A percentile compares a stretch with the other conserved stretches of the same genome.
Evolutionary conservation across 768 basidiomycete species (phyloP).

Genomic region (Leucosporidium creatinivorum): DNA sequence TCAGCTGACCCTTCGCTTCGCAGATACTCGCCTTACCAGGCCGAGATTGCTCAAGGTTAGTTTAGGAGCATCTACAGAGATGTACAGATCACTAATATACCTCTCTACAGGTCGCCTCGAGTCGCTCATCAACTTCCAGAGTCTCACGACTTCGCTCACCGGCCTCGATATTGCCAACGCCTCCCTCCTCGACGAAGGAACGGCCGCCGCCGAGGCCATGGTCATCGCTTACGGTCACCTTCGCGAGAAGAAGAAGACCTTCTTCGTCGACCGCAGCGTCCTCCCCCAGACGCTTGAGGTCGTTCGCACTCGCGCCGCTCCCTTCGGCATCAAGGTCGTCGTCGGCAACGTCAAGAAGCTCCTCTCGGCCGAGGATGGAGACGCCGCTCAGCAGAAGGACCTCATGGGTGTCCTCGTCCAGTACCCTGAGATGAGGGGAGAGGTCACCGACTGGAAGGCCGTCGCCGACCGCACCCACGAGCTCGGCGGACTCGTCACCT

Average conservation of each 20-base stretch:
- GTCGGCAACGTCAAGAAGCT: slow-evolving; percentile 48
- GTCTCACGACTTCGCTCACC: slow-evolving; percentile 89
- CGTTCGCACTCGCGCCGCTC: slow-evolving; percentile 79
- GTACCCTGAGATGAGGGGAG: slow-evolving; percentile 86
- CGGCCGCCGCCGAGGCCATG: slow-evolving; percentile 51
- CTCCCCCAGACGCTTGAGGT: slow-evolving; percentile 85
- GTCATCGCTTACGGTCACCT: slow-evolving; percentile 71
- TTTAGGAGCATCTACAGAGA: neutral
- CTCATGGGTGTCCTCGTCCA: slow-evolving; percentile 84
- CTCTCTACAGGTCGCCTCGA: slow-evolving; percentile 72
- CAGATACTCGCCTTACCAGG: slow-evolving; percentile 42
- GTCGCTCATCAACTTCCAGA: slow-evolving; percentile 92
- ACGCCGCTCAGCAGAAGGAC: slow-evolving; percentile 47
- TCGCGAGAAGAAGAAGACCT: slow-evolving; percentile 66
- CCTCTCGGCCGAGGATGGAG: slow-evolving; percentile 20
- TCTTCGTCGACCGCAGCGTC: slow-evolving; percentile 76
- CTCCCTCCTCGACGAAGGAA: slow-evolving; percentile 75
- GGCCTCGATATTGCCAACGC: slow-evolving; percentile 94
- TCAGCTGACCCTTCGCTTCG: too few relatives aligned
- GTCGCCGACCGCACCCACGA: slow-evolving; percentile 65
- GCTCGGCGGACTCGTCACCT: slow-evolving; percentile 69
- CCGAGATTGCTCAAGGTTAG: slow-evolving; percentile 94
- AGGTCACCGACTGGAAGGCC: slow-evolving; percentile 62
- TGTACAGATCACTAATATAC: neutral
- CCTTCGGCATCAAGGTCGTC: slow-evolving; percentile 78